phyloP scores from a whole-genome alignment of 768 basidiomycete genomes.

The Panus rudis region DNA sequence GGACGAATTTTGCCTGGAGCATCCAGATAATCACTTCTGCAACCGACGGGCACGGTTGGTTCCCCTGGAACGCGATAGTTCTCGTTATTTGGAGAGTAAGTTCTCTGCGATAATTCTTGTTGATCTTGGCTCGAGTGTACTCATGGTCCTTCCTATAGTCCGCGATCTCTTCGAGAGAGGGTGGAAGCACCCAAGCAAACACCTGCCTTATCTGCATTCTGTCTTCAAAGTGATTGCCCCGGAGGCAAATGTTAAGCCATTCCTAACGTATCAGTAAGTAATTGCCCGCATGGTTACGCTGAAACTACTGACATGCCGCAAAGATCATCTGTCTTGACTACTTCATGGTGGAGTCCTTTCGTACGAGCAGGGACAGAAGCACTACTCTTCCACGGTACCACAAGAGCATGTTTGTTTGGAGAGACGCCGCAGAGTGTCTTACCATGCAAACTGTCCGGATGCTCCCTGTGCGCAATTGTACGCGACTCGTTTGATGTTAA shows the following conservation, averaged over 20 bases:
- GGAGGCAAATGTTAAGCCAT: constrained; percentile 36
- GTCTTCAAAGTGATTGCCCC: constrained; percentile 47
- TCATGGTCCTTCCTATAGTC: constrained; percentile 27
- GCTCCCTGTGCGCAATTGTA: constrained; percentile 50
- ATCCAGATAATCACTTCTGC: constrained; percentile 32
- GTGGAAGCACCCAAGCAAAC: constrained; percentile 52
- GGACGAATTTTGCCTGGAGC: constrained; percentile 32
- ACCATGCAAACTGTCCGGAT: constrained; percentile 44
- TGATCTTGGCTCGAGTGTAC: background rate
- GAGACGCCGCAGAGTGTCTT: constrained; percentile 40
- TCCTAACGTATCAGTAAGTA: constrained; percentile 40
- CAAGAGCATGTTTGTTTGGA: constrained; percentile 48
- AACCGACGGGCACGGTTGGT: constrained; percentile 38
- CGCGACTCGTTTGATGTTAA: constrained; percentile 52
- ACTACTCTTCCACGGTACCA: constrained; percentile 65
- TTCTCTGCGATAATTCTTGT: constrained; percentile 1
- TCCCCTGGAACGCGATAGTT: constrained; percentile 28
- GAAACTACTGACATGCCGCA: constrained; percentile 23
- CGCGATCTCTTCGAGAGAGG: constrained; percentile 43
- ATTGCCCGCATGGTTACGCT: constrained; percentile 15
- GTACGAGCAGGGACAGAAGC: constrained; percentile 41
- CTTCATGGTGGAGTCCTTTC: constrained; percentile 17
- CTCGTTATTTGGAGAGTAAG: constrained; percentile 37
- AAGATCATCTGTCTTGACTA: constrained; percentile 13
- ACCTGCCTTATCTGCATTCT: constrained; percentile 38